Percentiles rank a stretch among this genome's conserved stretches.
These are phyloP conservation scores for Diophrys appendiculata DNA, from an alignment of 73 alveolate genomes.

Conservation along the genomic window DNA sequence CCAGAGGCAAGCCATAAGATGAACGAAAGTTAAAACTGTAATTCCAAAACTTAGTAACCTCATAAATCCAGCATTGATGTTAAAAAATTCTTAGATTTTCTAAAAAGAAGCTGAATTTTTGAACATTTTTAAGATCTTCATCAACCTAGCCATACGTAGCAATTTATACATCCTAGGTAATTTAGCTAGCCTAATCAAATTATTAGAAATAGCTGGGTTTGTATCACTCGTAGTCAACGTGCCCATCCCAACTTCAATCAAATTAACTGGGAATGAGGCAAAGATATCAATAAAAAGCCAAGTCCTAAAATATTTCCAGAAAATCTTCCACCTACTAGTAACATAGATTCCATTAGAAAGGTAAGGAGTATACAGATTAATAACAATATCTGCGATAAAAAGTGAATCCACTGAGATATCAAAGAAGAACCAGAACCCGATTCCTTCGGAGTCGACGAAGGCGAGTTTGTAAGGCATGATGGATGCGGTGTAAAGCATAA, in stretches of 20 bases:
- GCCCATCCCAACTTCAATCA: constrained; percentile 12
- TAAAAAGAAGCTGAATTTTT: background rate
- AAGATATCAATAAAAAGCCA: constrained; percentile 68
- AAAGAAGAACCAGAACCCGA: constrained; percentile 14
- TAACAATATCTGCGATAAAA: constrained; percentile 43
- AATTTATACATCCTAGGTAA: constrained; percentile 64
- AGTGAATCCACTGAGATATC: constrained; percentile 31
- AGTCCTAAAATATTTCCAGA: constrained; percentile 40
- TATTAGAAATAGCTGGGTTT: constrained; percentile 1
- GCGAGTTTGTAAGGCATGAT: constrained; percentile 60
- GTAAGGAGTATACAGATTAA: constrained; percentile 41
- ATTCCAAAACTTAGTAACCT: constrained; percentile 14
- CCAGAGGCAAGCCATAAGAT: constrained; percentile 32
- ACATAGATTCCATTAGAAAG: constrained; percentile 49
- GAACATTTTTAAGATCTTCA: constrained; percentile 48
- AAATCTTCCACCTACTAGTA: constrained; percentile 43
- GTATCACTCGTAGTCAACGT: background rate
- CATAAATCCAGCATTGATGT: background rate
- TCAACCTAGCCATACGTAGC: constrained; percentile 47
- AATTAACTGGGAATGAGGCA: constrained; percentile 57
- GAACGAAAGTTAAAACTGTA: constrained; percentile 21
- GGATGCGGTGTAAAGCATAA: constrained; percentile 61
- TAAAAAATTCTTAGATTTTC: background rate
- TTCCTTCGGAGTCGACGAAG: constrained; percentile 22
- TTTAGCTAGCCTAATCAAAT: constrained; percentile 55